Base-by-base conservation (phyloP, 1,284 basidiomycete species). In the Ganoderma multipileum region DNA sequence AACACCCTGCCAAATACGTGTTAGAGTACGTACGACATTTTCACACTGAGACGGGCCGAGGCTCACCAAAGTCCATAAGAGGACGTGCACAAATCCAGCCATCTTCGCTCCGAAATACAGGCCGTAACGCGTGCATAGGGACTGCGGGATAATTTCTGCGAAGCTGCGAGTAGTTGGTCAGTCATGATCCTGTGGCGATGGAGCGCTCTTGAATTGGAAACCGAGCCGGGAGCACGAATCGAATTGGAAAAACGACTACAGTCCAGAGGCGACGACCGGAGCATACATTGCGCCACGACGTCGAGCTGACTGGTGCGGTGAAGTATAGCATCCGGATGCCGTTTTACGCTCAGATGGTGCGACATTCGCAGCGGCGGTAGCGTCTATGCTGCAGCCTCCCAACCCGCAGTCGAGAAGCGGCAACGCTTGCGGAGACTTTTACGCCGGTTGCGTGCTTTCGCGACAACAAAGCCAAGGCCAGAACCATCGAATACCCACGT, bases 41-140 rank as follows among this genome's bases (percentile, higher is more conserved):
- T 38, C 33, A 33, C 28, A 26, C 38, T n/a, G 11, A 41, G 23
- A 38, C 16, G 14, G 14, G 12, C 18, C 52, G 38, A 14, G 9
- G 81, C 87, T 72, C 73, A 92, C 93, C 76, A 95, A 79, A 7
- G 86, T 78, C 78, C 89, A 91, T 61, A 96, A 92, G 55, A 96
- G 80, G 33, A 85, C 78, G 54, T 85, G 88, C 1, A 95, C 94
- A 69, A 95, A 85, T 0, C 91, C 89, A 0, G 95, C 95, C 85
- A 96, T 95, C 74, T 93, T 94, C 1, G 96, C 96, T 38, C 97
- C 97, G 64, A 98, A 91, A 68, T 92, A 92, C 2, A 98, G 86
- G 30, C 97, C 97, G 83, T 97, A 94, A 20, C 96, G 90, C 14
- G 96, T 97, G 79, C 95, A 98, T 8, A 97, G 82, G 3, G 92